These are phyloP conservation scores for Scopulariopsis brevicaulis DNA, from an alignment of 2,329 filamentous ascomycete species.

Conservation along the genomic window DNA sequence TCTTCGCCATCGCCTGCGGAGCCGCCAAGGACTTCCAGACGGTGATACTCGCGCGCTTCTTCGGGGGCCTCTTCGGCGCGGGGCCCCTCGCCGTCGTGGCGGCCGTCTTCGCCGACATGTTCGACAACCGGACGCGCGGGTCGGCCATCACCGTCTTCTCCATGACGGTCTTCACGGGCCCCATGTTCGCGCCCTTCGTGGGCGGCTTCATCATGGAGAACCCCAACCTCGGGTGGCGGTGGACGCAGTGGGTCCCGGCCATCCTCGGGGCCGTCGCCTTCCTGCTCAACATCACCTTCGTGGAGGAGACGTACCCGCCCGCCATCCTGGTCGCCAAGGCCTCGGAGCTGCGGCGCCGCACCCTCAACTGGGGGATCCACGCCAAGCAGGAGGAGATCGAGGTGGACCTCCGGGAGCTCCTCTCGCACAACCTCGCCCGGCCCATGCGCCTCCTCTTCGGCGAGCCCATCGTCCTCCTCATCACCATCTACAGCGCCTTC, in stretches of 20 bases:
- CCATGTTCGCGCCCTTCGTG: constrained; percentile 55
- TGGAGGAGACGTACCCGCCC: constrained; percentile 61
- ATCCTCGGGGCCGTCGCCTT: constrained; percentile 55
- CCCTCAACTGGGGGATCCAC: constrained; percentile 60
- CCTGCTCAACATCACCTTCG: constrained; percentile 46
- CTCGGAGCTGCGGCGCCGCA: constrained; percentile 47
- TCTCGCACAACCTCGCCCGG: constrained; percentile 56
- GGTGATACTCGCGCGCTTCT: constrained; percentile 61
- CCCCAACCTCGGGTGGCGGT: constrained; percentile 58
- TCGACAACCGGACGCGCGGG: constrained; percentile 51
- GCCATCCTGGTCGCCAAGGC: constrained; percentile 52
- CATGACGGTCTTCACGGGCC: constrained; percentile 50
- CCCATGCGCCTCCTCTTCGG: constrained; percentile 53
- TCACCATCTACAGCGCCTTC: constrained; percentile 65
- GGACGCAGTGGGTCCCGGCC: constrained; percentile 54
- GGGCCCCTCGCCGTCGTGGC: constrained; percentile 58
- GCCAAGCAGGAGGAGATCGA: constrained; percentile 64
- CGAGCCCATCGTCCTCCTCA: constrained; percentile 56
- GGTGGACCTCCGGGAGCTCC: constrained; percentile 49
- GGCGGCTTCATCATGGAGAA: constrained; percentile 52
- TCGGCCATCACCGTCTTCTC: constrained; percentile 30
- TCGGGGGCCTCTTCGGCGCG: constrained; percentile 61
- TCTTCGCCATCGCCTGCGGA: constrained; percentile 55
- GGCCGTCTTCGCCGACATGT: constrained; percentile 63
- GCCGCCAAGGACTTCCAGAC: constrained; percentile 58